phyloP scores from a whole-genome alignment of 75 land plant genomes.

The Sequoia sempervirens region DNA sequence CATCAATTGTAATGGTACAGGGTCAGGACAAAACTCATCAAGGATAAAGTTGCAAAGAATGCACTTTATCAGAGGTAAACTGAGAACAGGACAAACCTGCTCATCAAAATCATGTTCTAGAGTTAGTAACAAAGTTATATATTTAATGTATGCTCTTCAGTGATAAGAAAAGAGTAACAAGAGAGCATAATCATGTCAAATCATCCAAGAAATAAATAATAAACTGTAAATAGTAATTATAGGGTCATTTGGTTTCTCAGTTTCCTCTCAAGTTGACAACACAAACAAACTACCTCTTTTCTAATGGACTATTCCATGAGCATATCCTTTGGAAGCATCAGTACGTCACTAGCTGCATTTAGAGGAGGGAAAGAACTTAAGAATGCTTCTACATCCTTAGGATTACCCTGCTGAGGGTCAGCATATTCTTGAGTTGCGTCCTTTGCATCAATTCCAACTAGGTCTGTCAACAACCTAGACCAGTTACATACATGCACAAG shows the following conservation, averaged over 20 bases:
- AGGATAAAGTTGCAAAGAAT: slow-evolving; percentile 83
- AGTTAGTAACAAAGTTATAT: not conserved
- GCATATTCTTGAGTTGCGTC: slow-evolving; percentile 15
- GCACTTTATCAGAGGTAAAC: slow-evolving; percentile 61
- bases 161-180: not conserved
- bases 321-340: slow-evolving; percentile 99
- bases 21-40: slow-evolving; percentile 93
- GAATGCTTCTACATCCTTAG: slow-evolving; percentile 25
- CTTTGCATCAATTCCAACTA: slow-evolving; percentile 49
- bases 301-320: slow-evolving; percentile 75
- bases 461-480: slow-evolving; percentile 60
- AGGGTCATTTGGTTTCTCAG: not conserved
- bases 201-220: not conserved
- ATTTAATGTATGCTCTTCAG: not conserved
- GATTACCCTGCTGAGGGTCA: slow-evolving; percentile 21
- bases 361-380: slow-evolving; percentile 57
- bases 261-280: not conserved
- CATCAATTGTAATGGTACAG: slow-evolving; percentile 65
- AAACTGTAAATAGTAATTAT: not conserved
- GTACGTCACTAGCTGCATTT: slow-evolving; percentile 73
- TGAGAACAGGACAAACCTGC: slow-evolving; percentile 85
- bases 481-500: slow-evolving; percentile 64
- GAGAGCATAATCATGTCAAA: not conserved
- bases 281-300: slow-evolving; percentile 59
- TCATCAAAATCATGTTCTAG: not conserved